A percentile compares a stretch with the other conserved stretches of the same genome.
phyloP scores from a whole-genome alignment of 768 basidiomycete genomes.

The Podaxis mareebaensis region DNA sequence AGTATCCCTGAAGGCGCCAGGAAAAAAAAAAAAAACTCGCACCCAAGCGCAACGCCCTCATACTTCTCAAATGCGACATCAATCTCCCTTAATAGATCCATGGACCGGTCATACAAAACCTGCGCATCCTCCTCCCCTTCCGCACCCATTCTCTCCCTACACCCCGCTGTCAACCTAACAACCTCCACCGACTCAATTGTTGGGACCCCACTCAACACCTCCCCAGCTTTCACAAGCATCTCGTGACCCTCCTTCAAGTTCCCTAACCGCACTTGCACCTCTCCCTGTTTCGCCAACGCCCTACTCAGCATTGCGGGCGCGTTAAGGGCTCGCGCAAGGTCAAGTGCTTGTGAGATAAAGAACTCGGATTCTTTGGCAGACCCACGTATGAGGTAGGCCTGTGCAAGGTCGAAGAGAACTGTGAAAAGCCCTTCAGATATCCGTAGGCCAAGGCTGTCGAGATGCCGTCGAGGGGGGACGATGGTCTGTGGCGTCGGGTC shows the following conservation, averaged over 20 bases:
- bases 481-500: slow-evolving; percentile 26
- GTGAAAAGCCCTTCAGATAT: slow-evolving; percentile 70
- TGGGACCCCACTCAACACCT: slow-evolving; percentile 43
- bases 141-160: slow-evolving; percentile 44
- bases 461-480: slow-evolving; percentile 29
- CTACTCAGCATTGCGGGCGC: slow-evolving; percentile 65
- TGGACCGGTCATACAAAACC: slow-evolving; percentile 55
- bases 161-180: slow-evolving; percentile 55
- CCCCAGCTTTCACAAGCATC: slow-evolving; percentile 51
- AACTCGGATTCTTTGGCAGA: slow-evolving; percentile 85
- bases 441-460: slow-evolving; percentile 50
- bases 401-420: slow-evolving; percentile 63
- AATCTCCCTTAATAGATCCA: slow-evolving; percentile 61
- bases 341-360: slow-evolving; percentile 76
- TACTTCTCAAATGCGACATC: slow-evolving; percentile 53
- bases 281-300: slow-evolving; percentile 66
- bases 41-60: slow-evolving; percentile 50
- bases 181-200: slow-evolving; percentile 62
- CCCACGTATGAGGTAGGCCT: slow-evolving; percentile 70
- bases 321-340: slow-evolving; percentile 68
- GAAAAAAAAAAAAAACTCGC: slow-evolving; percentile 20
- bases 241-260: slow-evolving; percentile 56
- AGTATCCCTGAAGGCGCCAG: neutral
- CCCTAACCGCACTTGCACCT: slow-evolving; percentile 68
- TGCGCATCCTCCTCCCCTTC: slow-evolving; percentile 52